Evolutionary conservation across 768 basidiomycete genomes (phyloP), one percentile per base, ranked within the genome.

Genomic region (Agaricus blazei): DNA sequence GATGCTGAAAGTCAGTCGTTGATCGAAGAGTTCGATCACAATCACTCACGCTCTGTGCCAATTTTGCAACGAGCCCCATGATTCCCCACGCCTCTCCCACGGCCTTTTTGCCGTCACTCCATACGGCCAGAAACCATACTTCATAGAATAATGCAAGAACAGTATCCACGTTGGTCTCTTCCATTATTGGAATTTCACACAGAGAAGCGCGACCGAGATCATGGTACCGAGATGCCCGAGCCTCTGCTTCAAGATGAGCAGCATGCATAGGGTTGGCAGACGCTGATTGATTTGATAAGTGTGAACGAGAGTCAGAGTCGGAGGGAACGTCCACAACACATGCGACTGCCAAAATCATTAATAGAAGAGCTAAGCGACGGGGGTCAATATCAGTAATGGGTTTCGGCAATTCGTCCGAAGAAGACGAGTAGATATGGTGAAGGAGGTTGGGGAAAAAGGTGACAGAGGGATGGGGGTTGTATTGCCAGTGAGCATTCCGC

Each of bases 291-390:
- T 44, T 27, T 15, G 52, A 28, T 3, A 29, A 40, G 2, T 15
- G 27, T 43, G 46, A 27, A 5, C 48, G 42, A 40, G 37, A 24
- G 14, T 14, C 37, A 29, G 29, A 8, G 11, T 69, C 3, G 83
- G 72, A 41, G 4, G 54, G 47, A 24, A 55, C 47, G 67, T 88
- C 85, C 34, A 87, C 85, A 45, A 84, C 74, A 52, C 80, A 80
- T 28, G 85, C 86, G 37, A 88, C 81, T 27, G 87, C 83, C 56
- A 88, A 73, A 58, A 88, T 83, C 76, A 88, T 84, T 62, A 83
- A 77, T 57, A 87, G 72, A 27, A 88, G 75, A 9, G 84, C 80
- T 3, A 88, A 75, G 34, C 85, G 75, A 50, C 85, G 78, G 24
- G 86, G 81, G 59, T 80, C 82, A 46, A 86, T 73, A 40, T 80